Base-by-base conservation (phyloP, 805 yeast genomes). In the Hanseniaspora osmophila region DNA sequence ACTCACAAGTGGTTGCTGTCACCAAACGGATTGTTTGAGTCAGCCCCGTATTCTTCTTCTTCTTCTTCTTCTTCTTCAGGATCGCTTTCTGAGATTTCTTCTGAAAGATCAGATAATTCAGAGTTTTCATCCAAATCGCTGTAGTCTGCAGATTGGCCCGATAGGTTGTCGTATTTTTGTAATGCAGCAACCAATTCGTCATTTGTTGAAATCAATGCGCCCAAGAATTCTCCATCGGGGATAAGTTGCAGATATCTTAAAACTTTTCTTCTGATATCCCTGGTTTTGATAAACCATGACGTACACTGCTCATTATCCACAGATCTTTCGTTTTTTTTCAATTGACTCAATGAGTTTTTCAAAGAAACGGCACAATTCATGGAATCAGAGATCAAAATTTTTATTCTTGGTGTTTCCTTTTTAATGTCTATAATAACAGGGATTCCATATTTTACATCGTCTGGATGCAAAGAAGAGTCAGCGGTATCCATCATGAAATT, bases 171-270 rank as follows among this genome's bases (percentile, higher is more conserved):
- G 59, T 77, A 88, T 44, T 68, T 63, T 53, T 77, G 75, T 54
- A 92, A 70, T 0, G 87, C 80, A 3, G 67, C 66, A 6, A 92
- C 94, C 49, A 92, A 71, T 59, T 85, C 88, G 54, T 92, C 98
- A 59, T 92, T 92, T 40, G 96, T 94, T 53, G 77, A 80, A 47
- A 92, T 76, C 50, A 92, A 70, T 40, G 85, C 73, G n/a, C 96
- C 97, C 50, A 92, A 64, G 49, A 78, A 82, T 55, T 85, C 95
- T 51, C 88, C 96, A 48, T 78, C 78, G 39, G 84, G 82, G 37
- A 87, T 85, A 44, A 76, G 69, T 63, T 92, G 97, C 52, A 92
- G 70, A 59, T 87, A 87, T 50, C 86, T 68, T 51, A 92, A 68
- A 13, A 92, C 77, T 54, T 77, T 79, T 48, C 95, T 72, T 59